Evolutionary conservation across 2,329 filamentous ascomycete species (phyloP), one percentile per base, ranked within the genome.

Genomic region (Talaromyces atroroseus): DNA sequence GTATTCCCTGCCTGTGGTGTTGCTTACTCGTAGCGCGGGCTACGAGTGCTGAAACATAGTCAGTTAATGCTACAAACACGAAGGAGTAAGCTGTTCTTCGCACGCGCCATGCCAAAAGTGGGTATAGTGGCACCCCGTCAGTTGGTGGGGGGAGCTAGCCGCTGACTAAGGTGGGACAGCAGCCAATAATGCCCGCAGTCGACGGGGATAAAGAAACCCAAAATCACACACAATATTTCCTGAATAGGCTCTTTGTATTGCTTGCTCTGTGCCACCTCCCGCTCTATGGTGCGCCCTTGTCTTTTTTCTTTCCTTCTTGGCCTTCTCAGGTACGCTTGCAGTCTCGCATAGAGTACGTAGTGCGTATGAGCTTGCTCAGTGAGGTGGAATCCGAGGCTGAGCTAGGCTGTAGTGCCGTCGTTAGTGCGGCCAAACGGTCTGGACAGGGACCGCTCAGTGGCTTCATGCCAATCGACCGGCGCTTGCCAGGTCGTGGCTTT

Each of bases 361-460:
- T 26, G 24, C 26, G 26, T 29, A 5, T 5, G 5, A 18, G 20
- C 16, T 5, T 40, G 20, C 5, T 38, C 6, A 40, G 36, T n/a
- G 10, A 3, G 34, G 6, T 16, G 12, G 16, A 16, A 38, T n/a
- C n/a, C 36, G 40, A 52, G 38, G 50, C 50, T 52, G 49, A 52
- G 50, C 50, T 52, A 52, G 50, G 5, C 26, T 34, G 38, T 32
- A 36, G 48, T 36, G 29, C 29, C 29, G 36, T 40, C 38, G 20
- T 24, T 12, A 29, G 49, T 42, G 49, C 23, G 26, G 20, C 24
- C 36, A 44, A 51, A 52, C 49, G 49, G 49, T 32, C 49, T 52
- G 50, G 18, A 46, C 42, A 21, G 50, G 50, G 50, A 45, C 50
- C 40, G 23, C 24, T 51, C 40, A 44, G 24, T 42, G 36, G 36